Base-by-base conservation (phyloP, 805 yeast genomes). In the Ogataea nakhonphanomensis region DNA sequence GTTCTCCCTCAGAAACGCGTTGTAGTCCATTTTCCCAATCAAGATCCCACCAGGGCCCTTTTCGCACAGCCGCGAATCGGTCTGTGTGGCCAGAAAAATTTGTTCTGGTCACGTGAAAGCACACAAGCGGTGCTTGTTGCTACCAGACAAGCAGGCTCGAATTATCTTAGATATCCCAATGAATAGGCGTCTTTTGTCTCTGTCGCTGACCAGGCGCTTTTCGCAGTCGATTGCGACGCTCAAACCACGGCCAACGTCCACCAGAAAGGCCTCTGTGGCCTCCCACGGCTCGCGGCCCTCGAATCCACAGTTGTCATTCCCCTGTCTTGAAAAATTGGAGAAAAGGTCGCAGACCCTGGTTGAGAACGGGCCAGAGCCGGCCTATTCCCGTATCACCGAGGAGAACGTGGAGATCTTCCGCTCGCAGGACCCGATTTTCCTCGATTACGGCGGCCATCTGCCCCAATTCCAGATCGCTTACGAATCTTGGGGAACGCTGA, bases 401-500 rank as follows among this genome's bases (percentile, higher is more conserved):
- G 69, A 78, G 3, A 95, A 95, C 2, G 88, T 79, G 54, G 70
- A 84, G 43, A 53, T 73, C 1, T 88, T 62, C 59, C 65, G 67
- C 35, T 73, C 80, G 8, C 41, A 65, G 3, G 64, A 74, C 17
- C 90, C 91, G 0, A 64, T 88, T 2, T 76, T 76, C 44, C 71
- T 88, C 11, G 97, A 90, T 57, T 78, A 82, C 58, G 97, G 97
- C 10, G 93, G 90, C 1, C 70, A 65, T 47, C 65, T 90, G 25
- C 86, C 87, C 1, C 77, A 74, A 46, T 86, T 75, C 52, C 79
- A 84, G 50, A 70, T 90, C n/a, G 97, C 96, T 0, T 90, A 85
- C 64, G 97, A 90, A 61, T 77, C 90, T 3, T 90, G 97, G 97
- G 97, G 97, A 2, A 51, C 57, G 6, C 68, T 90, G 47, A 84